Evolutionary conservation across 108 stramenopile species (phyloP), one percentile per base, ranked within the genome.

Genomic region (Pseudonitzschia multiseries): DNA sequence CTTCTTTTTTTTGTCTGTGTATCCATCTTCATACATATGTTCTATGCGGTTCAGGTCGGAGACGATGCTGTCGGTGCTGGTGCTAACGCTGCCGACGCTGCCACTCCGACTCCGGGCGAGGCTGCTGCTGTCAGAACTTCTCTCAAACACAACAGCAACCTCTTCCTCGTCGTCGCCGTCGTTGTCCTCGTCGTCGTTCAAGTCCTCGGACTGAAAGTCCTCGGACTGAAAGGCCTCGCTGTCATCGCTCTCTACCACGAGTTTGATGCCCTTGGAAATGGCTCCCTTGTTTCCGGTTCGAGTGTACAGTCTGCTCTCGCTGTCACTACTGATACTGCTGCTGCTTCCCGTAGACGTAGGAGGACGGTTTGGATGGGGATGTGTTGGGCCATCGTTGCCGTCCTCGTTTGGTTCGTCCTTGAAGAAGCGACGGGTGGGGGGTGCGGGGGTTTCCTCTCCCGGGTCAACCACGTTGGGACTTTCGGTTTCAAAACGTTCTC

Each of bases 401-500:
- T 62, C 33, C 8, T 40, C 61, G 57, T 15, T 9, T 26, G 9
- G 21, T 3, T 20, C 15, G 18, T 33, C 15, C 12, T 41, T n/a
- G 36, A 4, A 0, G 29, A 15, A 15, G 27, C 62, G 18, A 29
- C 75, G 75, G 0, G 50, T 21, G 29, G 79, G 76, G 21, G 32
- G 53, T 0, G 73, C 67, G 3, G 83, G 83, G 51, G 76, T 57
- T 27, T 48, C 32, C 13, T 84, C 83, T 0, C 83, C 83, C 1
- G 68, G 77, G 69, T 84, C 83, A 65, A 84, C 78, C 12, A 84
- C 83, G 72, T 84, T 84, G 57, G 83, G 83, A 10, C 74, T 80
- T 65, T 80, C 83, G 53, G 73, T 80, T 15, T 69, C 40, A 36
- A 84, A 73, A 32, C 74, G 76, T 20, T 76, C 83, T 57, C 54